Evolutionary conservation across 2,329 filamentous ascomycete genomes (phyloP).

Genomic region (Camillea tinctor): DNA sequence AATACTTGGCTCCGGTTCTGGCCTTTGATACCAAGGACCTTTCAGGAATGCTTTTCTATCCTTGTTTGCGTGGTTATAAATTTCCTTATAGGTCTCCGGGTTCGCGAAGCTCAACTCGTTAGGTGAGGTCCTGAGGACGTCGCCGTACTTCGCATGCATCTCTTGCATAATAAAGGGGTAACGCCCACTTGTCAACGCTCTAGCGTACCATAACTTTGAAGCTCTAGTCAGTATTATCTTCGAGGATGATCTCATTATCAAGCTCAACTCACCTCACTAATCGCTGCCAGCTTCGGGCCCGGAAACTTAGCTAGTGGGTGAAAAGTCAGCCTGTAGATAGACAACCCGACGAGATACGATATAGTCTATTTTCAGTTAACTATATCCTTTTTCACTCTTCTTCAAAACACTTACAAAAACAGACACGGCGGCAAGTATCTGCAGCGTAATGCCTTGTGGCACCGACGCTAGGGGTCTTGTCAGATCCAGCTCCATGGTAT

Average conservation of each 20-base stretch:
- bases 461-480: not conserved
- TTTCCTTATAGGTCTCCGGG: slow-evolving; percentile 36
- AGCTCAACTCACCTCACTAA: slow-evolving; percentile 14
- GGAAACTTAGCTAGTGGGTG: slow-evolving; percentile 22
- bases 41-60: not conserved
- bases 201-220: slow-evolving; percentile 17
- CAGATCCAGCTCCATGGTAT: not conserved
- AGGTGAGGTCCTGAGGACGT: slow-evolving; percentile 41
- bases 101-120: slow-evolving; percentile 42
- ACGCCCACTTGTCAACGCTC: slow-evolving; percentile 7
- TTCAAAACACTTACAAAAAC: not conserved
- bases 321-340: slow-evolving; percentile 5
- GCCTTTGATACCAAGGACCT: slow-evolving; percentile 10
- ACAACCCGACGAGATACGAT: not conserved
- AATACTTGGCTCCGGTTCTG: slow-evolving; percentile 14
- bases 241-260: not conserved
- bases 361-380: not conserved
- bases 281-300: slow-evolving; percentile 18
- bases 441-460: not conserved
- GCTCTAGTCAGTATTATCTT: not conserved
- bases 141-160: slow-evolving; percentile 20
- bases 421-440: not conserved
- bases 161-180: slow-evolving; percentile 11
- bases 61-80: slow-evolving; percentile 31
- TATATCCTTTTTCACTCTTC: not conserved